phyloP scores from a whole-genome alignment of 2,329 filamentous ascomycete species.

The Hysterium pulicare region DNA sequence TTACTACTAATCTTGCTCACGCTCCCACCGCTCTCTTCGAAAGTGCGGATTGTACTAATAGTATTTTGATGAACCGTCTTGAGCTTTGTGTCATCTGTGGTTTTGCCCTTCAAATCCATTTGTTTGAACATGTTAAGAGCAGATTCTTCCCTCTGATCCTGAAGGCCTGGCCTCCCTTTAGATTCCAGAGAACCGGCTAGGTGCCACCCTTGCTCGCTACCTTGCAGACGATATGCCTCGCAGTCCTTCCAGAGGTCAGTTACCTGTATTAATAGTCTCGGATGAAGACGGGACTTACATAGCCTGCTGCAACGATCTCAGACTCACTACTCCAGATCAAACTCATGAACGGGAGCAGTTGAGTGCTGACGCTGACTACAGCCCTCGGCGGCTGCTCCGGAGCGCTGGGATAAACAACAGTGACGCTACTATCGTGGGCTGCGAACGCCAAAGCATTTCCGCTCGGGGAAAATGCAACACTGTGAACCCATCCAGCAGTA shows the following conservation, averaged over 20 bases:
- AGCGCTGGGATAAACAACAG: conserved; percentile 88
- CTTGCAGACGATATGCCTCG: conserved; percentile 86
- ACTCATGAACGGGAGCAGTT: conserved; percentile 87
- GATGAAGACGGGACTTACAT: conserved; percentile 51
- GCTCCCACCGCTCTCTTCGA: conserved; percentile 60
- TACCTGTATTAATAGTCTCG: not conserved
- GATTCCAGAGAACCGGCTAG: conserved; percentile 76
- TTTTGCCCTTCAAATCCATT: conserved; percentile 96
- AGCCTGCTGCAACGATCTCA: conserved; percentile 92
- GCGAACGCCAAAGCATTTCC: conserved; percentile 92
- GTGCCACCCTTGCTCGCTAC: conserved; percentile 77
- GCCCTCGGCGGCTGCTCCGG: conserved; percentile 87
- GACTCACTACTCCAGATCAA: conserved; percentile 87
- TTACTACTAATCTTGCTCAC: conserved; percentile 85
- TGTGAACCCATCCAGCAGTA: conserved; percentile 94
- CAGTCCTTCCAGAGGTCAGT: conserved; percentile 48
- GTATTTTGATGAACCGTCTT: conserved; percentile 97
- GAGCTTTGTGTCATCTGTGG: conserved; percentile 86
- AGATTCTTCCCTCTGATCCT: conserved; percentile 75
- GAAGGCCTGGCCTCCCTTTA: conserved; percentile 60
- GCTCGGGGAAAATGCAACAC: conserved; percentile 86
- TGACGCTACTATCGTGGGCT: conserved; percentile 93
- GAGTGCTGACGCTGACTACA: conserved; percentile 85
- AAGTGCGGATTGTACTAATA: conserved; percentile 78
- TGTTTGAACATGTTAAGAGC: conserved; percentile 97